phyloP scores from a whole-genome alignment of 805 yeast species.

The Candida xiaguanensis region DNA sequence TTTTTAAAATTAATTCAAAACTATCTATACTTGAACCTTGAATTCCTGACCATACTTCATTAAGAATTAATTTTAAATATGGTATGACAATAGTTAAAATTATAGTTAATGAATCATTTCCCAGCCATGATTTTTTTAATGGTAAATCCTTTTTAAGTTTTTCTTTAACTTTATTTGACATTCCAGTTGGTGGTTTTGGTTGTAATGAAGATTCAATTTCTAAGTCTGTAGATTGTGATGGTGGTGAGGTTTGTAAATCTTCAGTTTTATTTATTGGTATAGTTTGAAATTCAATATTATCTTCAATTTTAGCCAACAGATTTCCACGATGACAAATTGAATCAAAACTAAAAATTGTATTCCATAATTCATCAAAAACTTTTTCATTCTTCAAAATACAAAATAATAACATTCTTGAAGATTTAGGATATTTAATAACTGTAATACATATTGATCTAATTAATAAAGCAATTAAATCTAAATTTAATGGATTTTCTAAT shows the following conservation, averaged over 20 bases:
- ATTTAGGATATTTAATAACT: slow-evolving; percentile 46
- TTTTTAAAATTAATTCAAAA: slow-evolving; percentile 33
- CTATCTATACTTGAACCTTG: slow-evolving; percentile 19
- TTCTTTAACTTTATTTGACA: slow-evolving; percentile 54
- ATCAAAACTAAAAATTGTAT: slow-evolving; percentile 26
- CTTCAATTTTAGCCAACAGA: slow-evolving; percentile 15
- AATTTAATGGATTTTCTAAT: slow-evolving; percentile 37
- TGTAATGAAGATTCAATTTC: slow-evolving; percentile 38
- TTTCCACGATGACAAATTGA: slow-evolving; percentile 22
- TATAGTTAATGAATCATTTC: slow-evolving; percentile 44
- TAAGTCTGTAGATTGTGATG: background rate
- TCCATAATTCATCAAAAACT: slow-evolving; percentile 32
- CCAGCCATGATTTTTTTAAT: slow-evolving; percentile 53
- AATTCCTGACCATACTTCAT: slow-evolving; percentile 20
- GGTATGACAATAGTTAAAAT: slow-evolving; percentile 41
- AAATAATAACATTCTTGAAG: slow-evolving; percentile 53
- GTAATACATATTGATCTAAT: slow-evolving; percentile 53
- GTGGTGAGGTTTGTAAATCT: background rate
- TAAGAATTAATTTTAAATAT: slow-evolving; percentile 24
- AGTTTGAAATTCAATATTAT: slow-evolving; percentile 1
- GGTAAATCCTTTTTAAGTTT: slow-evolving; percentile 51
- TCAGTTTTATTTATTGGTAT: slow-evolving; percentile 4
- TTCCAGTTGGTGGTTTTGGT: slow-evolving; percentile 55
- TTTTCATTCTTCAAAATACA: slow-evolving; percentile 42
- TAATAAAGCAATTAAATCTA: slow-evolving; percentile 58